phyloP scores from a whole-genome alignment of 169 alveolate genomes.

The Miamiensis avidus region DNA sequence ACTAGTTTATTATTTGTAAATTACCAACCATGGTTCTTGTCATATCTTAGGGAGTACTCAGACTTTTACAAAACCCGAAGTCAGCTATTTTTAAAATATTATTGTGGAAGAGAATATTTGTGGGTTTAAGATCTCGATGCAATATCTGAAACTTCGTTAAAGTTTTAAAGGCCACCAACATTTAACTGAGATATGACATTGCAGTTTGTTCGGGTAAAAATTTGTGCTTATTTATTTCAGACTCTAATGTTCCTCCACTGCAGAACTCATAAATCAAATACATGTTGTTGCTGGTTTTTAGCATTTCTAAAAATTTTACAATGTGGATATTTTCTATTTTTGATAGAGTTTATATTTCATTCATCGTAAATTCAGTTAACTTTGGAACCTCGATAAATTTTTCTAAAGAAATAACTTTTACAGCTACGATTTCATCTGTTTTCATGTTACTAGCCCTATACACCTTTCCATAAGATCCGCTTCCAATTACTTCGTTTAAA shows the following conservation, averaged over 20 bases:
- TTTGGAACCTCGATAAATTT: slow-evolving; percentile 45
- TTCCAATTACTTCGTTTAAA: slow-evolving; percentile 32
- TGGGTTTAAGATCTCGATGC: slow-evolving; percentile 49
- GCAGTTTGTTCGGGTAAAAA: slow-evolving; percentile 36
- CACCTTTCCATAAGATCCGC: slow-evolving; percentile 48
- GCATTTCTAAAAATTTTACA: slow-evolving; percentile 48
- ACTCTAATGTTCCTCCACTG: slow-evolving; percentile 45
- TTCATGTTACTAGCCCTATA: slow-evolving; percentile 38
- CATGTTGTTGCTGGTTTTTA: slow-evolving; percentile 32
- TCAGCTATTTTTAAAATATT: slow-evolving; percentile 41
- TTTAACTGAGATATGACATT: slow-evolving; percentile 22
- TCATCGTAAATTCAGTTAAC: slow-evolving; percentile 41
- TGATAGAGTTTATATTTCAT: slow-evolving; percentile 42
- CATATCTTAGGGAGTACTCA: slow-evolving; percentile 26
- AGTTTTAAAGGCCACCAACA: slow-evolving; percentile 38
- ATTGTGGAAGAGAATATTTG: slow-evolving; percentile 38
- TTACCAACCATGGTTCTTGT: slow-evolving; percentile 46
- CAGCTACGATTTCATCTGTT: slow-evolving; percentile 34
- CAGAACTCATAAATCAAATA: slow-evolving; percentile 48
- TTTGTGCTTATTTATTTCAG: slow-evolving; percentile 28
- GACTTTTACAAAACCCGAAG: slow-evolving; percentile 47
- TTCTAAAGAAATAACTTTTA: slow-evolving; percentile 41
- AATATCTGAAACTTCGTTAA: slow-evolving; percentile 28
- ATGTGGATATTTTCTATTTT: slow-evolving; percentile 29
- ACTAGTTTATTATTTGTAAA: too few species aligned